phyloP scores from a whole-genome alignment of 2,329 filamentous ascomycete species.

The Aspergillus flavus region DNA sequence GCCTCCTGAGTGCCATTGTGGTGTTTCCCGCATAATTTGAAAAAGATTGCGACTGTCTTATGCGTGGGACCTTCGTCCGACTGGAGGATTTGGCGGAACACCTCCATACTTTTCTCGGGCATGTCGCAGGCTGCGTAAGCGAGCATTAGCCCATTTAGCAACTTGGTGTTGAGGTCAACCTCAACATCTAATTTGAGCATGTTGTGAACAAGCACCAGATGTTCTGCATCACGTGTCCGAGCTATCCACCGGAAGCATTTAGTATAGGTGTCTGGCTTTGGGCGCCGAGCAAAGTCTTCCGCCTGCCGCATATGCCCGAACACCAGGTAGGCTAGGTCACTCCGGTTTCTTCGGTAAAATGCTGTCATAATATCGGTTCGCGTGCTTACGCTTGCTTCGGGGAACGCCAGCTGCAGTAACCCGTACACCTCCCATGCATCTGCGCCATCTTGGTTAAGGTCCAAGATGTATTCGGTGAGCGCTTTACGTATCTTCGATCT shows the following conservation, averaged over 20 bases:
- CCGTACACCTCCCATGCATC: slow-evolving; percentile 64
- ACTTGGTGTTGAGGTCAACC: slow-evolving; percentile 72
- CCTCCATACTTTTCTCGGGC: slow-evolving; percentile 68
- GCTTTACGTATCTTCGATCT: slow-evolving; percentile 66
- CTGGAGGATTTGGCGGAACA: slow-evolving; percentile 82
- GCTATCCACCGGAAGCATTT: slow-evolving; percentile 76
- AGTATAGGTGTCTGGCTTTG: slow-evolving; percentile 74
- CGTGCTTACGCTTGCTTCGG: slow-evolving; percentile 64
- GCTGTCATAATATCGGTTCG: slow-evolving; percentile 75
- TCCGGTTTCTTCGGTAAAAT: slow-evolving; percentile 75
- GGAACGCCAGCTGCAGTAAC: slow-evolving; percentile 60
- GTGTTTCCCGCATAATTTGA: slow-evolving; percentile 72
- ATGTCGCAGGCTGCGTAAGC: slow-evolving; percentile 74
- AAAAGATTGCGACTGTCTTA: slow-evolving; percentile 75
- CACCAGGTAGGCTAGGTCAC: slow-evolving; percentile 82
- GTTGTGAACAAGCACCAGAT: slow-evolving; percentile 78
- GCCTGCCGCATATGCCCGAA: slow-evolving; percentile 95
- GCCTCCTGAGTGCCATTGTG: slow-evolving; percentile 46
- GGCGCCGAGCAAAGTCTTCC: slow-evolving; percentile 62
- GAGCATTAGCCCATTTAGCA: slow-evolving; percentile 85
- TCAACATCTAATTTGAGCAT: slow-evolving; percentile 91
- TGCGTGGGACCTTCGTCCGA: slow-evolving; percentile 86
- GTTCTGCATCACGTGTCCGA: slow-evolving; percentile 60
- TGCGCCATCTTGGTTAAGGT: slow-evolving; percentile 62
- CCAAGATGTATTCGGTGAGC: slow-evolving; percentile 69